Evolutionary conservation across 148 eudicot genomes (phyloP), one percentile per base, ranked within the genome.

Genomic region (Camellia japonica): DNA sequence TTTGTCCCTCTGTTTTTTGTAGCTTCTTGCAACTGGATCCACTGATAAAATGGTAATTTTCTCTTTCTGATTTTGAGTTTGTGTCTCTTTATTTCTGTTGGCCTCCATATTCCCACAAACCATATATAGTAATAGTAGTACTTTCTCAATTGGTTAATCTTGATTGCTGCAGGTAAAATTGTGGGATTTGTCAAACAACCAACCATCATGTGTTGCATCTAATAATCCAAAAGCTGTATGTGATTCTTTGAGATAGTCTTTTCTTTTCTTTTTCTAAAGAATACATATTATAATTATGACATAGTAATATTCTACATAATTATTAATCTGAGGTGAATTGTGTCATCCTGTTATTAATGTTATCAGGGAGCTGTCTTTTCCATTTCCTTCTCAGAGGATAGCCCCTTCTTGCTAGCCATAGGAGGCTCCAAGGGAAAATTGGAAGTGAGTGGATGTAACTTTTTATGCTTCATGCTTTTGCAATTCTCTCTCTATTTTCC

Each of bases 391-490:
- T 91, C 97, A 61, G 92, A 85, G 67, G 97, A 93, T 68, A 86
- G 85, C 75, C 97, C 99, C 18, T 85, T 84, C 69, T 78, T 89
- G 84, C 89, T 95, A 72, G 99, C 99, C 15, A 83, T 95, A 30
- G 98, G 94, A 81, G 98, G 98, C 60, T 92, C 98, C 2, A 92
- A 93, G 80, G 98, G 98, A 64, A 95, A 71, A 84, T 73, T 95
- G 80, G 87, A 90, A 78, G 98, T 95, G 72, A 83, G 91, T 86
- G 13, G n/a, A 19, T 19, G 23, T 5, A 16, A n/a, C 14, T 42
- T 18, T 51, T 8, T 60, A 13, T 71, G 52, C 74, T 58, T 6
- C 63, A 18, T 15, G 14, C 19, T 75, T 30, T 30, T 30, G 30
- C 30, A 30, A 30, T 42, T 54, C 9, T 15, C 16, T 2, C 72